Evolutionary conservation across 2,329 filamentous ascomycete species (phyloP).

Genomic region (Gyromitra esculenta): DNA sequence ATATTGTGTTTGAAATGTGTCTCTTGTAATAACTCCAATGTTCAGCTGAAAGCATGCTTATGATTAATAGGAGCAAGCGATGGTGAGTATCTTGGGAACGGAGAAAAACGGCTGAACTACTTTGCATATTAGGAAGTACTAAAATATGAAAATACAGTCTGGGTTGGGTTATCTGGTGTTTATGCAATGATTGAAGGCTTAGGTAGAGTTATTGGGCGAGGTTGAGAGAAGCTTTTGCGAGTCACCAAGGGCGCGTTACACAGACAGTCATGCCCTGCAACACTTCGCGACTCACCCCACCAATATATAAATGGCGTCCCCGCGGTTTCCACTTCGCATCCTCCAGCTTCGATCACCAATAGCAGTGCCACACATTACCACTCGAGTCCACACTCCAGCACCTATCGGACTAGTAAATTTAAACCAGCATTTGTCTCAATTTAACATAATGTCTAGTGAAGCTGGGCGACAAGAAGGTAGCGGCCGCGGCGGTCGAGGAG

Average conservation of each 20-base stretch:
- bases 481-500: neutral
- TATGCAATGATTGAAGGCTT: neutral
- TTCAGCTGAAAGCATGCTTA: neutral
- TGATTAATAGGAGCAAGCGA: neutral
- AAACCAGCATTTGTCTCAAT: neutral
- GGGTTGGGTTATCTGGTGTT: neutral
- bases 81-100: too few species aligned
- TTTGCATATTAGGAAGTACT: neutral
- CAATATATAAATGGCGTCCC: neutral
- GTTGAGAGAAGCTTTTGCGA: constrained; percentile 17
- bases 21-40: neutral
- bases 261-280: constrained; percentile 24
- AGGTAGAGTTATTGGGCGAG: neutral
- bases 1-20: constrained; percentile 10
- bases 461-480: neutral
- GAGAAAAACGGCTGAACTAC: neutral
- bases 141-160: neutral
- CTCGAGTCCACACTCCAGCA: neutral
- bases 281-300: constrained; percentile 21
- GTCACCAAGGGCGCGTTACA: constrained; percentile 20
- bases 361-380: neutral
- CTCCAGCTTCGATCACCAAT: neutral
- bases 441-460: constrained; percentile 27
- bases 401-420: neutral
- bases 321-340: neutral